Conservation (phyloP, 192 early-diverging fungal genomes). For the Diversispora eburnea region DNA sequence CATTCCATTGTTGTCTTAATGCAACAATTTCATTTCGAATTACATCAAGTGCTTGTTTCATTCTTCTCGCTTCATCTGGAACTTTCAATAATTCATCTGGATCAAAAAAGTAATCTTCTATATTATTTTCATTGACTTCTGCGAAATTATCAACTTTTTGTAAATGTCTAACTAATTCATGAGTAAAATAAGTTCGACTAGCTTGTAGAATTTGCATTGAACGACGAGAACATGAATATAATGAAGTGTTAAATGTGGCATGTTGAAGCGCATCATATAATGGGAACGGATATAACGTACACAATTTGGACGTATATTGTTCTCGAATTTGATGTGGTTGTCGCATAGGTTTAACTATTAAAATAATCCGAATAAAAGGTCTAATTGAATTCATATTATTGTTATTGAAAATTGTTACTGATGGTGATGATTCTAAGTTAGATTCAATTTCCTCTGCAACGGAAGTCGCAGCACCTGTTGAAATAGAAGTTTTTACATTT, state of each 20-base stretch:
- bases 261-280: constrained; percentile 29
- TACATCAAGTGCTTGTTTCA: constrained; percentile 21
- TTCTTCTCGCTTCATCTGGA: constrained; percentile 23
- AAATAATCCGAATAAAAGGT: constrained; percentile 26
- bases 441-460: background rate
- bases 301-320: constrained; percentile 8
- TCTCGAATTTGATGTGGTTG: constrained; percentile 27
- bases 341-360: constrained; percentile 30
- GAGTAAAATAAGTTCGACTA: constrained; percentile 11
- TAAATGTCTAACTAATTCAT: constrained; percentile 19
- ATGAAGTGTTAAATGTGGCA: constrained; percentile 27
- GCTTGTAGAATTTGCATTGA: constrained; percentile 31
- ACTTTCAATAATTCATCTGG: constrained; percentile 19
- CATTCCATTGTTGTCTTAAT: constrained; percentile 29
- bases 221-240: constrained; percentile 28
- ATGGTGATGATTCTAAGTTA: too few relatives aligned
- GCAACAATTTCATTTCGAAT: constrained; percentile 24
- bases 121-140: constrained; percentile 26
- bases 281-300: constrained; percentile 25
- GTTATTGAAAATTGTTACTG: background rate
- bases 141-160: constrained; percentile 20
- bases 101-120: constrained; percentile 29
- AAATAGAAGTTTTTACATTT: constrained; percentile 20
- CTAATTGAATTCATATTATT: constrained; percentile 14
- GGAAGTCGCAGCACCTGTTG: constrained; percentile 26